Base-by-base conservation (phyloP, 805 yeast genomes). In the Sugiyamaella lignohabitans region DNA sequence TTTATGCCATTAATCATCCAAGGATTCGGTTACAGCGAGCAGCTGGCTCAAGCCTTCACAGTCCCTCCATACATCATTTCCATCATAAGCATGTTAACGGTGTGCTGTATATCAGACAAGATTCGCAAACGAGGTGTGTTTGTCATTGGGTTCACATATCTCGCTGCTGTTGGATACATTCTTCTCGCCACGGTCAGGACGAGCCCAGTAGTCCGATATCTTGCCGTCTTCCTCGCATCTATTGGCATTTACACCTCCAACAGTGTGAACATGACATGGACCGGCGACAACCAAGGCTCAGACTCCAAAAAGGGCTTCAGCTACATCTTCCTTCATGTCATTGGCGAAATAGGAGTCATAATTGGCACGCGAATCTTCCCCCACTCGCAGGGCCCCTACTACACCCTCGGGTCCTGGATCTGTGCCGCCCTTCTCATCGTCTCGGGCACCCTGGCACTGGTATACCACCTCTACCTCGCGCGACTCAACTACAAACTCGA, bases 101-200 rank as follows among this genome's bases (percentile, higher is more conserved):
- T 73, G 66, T 69, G 75, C 11, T 73, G 67, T 17, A 56, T 69
- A 8, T 74, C 76, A 5, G 78, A 74, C 55, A 69, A 66, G 45
- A n/a, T 35, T 2, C 32, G 46, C 38, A 50, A 51, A 14, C 49
- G 65, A 10, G 62, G 62, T n/a, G 44, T 50, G 24, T 48, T 57
- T 30, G 47, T 49, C 2, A 18, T 45, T 3, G n/a, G 17, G 3
- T 23, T 43, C 27, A 37, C 48, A n/a, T 17, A 32, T 5, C 19
- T 55, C 14, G 52, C 51, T 8, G 48, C 43, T 3, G 48, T 34
- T 16, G 59, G 59, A 10, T 55, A 49, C 32, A 49, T 60, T 4
- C 44, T 58, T 4, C 51, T 61, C 24, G 62, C 61, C 5, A 45
- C 52, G 11, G 40, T 53, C 14, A 40, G 53, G 5, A 40, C 47